Evolutionary conservation across 768 basidiomycete species (phyloP), one percentile per base, ranked within the genome.

Genomic region (Coprinopsis marcescibilis): DNA sequence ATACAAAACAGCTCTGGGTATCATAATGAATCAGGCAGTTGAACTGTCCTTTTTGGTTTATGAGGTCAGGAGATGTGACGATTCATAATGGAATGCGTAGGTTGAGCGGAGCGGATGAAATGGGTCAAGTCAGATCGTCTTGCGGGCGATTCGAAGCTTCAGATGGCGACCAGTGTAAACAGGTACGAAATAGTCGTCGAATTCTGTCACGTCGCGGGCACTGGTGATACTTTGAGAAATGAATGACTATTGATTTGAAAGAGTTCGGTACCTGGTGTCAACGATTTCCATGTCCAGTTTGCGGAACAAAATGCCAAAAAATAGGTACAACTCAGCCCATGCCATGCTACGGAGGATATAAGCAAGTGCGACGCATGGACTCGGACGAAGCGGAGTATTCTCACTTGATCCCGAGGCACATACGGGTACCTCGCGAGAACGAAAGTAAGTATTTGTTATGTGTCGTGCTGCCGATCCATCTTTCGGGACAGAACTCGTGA

Each of bases 361-460:
- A 35, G 44, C 15, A 53, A 37, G 24, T 11, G 33, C 14, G 20
- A 32, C 20, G 24, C 19, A 19, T 17, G 13, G 12, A 26, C 2
- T 13, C 48, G 15, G 8, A 11, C 13, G 15, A 35, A 23, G 19
- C 20, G 14, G 30, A 10, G 12, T 7, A 2, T 19, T 51, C 65
- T n/a, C 37, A 74, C 71, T 70, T 73, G 30, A 69, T 62, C 11
- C 72, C 71, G 11, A 73, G 55, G 49, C 70, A 75, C 57, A 65
- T 70, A 23, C 75, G 61, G 13, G 72, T 66, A 8, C 72, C 73
- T 41, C 63, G 67, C 10, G 70, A 71, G 49, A 76, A 76, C 15
- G 69, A 58, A 10, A 71, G 64, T 15, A 77, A 50, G 50, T 68
- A 65, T 10, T 58, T 57, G 20, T 68, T 67, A 14, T 72, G 59